Base-by-base conservation (phyloP, 2,329 filamentous ascomycete genomes). In the Microcyclospora pomicola region DNA sequence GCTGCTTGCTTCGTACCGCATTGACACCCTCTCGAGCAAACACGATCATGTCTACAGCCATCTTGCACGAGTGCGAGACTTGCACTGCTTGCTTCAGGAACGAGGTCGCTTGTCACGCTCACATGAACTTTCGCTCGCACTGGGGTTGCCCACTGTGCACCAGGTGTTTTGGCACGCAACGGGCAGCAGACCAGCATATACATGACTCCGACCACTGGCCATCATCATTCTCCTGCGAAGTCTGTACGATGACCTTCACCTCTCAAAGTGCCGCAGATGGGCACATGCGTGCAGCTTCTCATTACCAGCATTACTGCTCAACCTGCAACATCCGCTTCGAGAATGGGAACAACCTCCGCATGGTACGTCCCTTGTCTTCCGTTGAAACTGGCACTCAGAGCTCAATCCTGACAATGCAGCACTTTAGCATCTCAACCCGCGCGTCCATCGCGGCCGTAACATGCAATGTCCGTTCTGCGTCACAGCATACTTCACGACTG, bases 381-480 rank as follows among this genome's bases (percentile, higher is more conserved):
- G 29, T 14, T 27, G 27, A 5, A 11, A 13, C 27, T 42, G 15
- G 30, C 28, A 2, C 31, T 27, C 10, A 27, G 27, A 13, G n/a
- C 32, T 29, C 39, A 11, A 33, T 29, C 36, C 10, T 24, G 19
- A 24, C 19, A 24, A 10, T 14, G 15, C 41, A 24, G 19, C n/a
- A n/a, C n/a, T n/a, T n/a, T 24, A 77, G 73, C 75, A 80, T 43
- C 58, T 72, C 2, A 69, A 68, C 16, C 77, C 72, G 0, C 58
- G 57, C 5, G 48, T 53, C 33, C 75, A 80, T 48, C 59, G 59
- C 1, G 65, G 66, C 38, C 41, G 34, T 0, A 52, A 52, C 2
- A 52, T 75, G 6, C 1, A 31, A 0, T 81, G 76, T 36, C 74
- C 69, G 0, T 78, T 73, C 48, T 80, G 76, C 55, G 19, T 24